Percentiles rank a stretch among this genome's conserved stretches.
Evolutionary conservation across 1,284 basidiomycete genomes (phyloP).

Genomic region (Cutaneotrichosporon sp.): DNA sequence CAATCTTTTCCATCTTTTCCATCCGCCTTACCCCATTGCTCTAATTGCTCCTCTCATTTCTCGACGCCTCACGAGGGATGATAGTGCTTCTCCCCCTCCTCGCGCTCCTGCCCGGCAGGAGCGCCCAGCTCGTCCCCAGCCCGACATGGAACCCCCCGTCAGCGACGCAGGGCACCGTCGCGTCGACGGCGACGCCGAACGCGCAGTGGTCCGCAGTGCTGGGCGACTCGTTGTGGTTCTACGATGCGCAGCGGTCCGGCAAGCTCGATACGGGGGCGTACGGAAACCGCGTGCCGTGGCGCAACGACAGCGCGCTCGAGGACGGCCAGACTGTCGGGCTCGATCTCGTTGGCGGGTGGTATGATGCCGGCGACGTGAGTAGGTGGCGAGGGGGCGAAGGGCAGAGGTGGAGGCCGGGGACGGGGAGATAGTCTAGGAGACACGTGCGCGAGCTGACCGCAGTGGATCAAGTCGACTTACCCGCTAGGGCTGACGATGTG

Average conservation of each 20-base stretch:
- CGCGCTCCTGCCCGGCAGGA: too few relatives aligned
- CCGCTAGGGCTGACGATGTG: slow-evolving; percentile 73
- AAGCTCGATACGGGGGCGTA: slow-evolving; percentile 55
- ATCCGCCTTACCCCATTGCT: not conserved
- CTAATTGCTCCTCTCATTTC: too few relatives aligned
- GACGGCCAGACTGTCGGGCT: slow-evolving; percentile 71
- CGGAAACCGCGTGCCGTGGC: slow-evolving; percentile 73
- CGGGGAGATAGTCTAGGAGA: not conserved
- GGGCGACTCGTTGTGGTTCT: slow-evolving; percentile 78
- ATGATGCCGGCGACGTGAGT: slow-evolving; percentile 64
- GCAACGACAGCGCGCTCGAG: slow-evolving; percentile 69
- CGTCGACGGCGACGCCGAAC: slow-evolving; percentile 58
- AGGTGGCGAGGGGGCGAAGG: too few relatives aligned
- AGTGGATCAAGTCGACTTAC: slow-evolving; percentile 78
- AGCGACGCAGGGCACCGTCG: slow-evolving; percentile 54
- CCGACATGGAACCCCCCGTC: slow-evolving; percentile 53
- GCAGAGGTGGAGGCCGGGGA: not conserved
- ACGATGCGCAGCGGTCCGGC: slow-evolving; percentile 84
- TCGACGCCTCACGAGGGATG: too few relatives aligned
- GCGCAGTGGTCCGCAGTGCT: slow-evolving; percentile 73
- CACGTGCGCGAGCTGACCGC: not conserved
- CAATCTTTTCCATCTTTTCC: not conserved
- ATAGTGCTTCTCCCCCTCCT: not conserved
- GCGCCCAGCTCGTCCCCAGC: slow-evolving; percentile 37
- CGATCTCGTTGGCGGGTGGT: slow-evolving; percentile 80